Percentiles rank a stretch among this genome's conserved stretches.
Evolutionary conservation across 1,284 basidiomycete genomes (phyloP).

Genomic region (Boletellus deceptivus): DNA sequence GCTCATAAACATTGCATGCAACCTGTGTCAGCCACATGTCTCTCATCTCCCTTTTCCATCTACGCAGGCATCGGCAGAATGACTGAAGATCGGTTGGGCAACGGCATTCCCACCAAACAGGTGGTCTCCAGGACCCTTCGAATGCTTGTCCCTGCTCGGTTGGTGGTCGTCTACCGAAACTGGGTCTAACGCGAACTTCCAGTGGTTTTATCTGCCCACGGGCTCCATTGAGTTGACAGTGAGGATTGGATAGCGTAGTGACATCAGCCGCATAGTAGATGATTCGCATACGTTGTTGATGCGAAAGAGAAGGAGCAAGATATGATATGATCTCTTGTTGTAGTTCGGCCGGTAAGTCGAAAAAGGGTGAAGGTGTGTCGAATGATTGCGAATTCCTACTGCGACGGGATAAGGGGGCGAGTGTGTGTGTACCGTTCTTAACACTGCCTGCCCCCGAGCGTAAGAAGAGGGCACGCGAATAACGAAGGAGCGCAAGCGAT

Average conservation of each 20-base stretch:
- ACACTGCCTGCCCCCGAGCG: conserved; percentile 16
- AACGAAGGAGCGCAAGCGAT: conserved; percentile 51
- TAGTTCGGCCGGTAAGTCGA: conserved; percentile 56
- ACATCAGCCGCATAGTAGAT: conserved; percentile 51
- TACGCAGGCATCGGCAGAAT: conserved; percentile 23
- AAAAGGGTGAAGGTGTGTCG: conserved; percentile 31
- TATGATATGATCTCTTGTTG: conserved; percentile 59
- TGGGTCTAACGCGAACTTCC: conserved; percentile 2
- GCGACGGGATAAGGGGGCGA: conserved; percentile 5
- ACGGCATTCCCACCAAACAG: conserved; percentile 33
- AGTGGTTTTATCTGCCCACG: conserved; percentile 1
- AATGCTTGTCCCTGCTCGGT: conserved; percentile 8
- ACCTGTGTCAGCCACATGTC: conserved; percentile 33
- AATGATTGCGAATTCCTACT: conserved; percentile 7
- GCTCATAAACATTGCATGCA: conserved; percentile 25
- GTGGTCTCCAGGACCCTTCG: conserved; percentile 32
- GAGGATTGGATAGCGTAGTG: conserved; percentile 48
- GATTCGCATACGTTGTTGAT: conserved; percentile 54
- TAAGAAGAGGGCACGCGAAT: conserved; percentile 51
- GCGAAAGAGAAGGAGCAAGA: conserved; percentile 57
- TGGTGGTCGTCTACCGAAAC: conserved; percentile 9
- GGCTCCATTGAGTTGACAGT: conserved; percentile 1
- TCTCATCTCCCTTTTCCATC: conserved; percentile 32
- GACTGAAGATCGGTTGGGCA: conserved; percentile 13
- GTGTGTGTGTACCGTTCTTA: neutral